phyloP scores from a whole-genome alignment of 2,329 filamentous ascomycete species.

The Aspergillus aculeatus region DNA sequence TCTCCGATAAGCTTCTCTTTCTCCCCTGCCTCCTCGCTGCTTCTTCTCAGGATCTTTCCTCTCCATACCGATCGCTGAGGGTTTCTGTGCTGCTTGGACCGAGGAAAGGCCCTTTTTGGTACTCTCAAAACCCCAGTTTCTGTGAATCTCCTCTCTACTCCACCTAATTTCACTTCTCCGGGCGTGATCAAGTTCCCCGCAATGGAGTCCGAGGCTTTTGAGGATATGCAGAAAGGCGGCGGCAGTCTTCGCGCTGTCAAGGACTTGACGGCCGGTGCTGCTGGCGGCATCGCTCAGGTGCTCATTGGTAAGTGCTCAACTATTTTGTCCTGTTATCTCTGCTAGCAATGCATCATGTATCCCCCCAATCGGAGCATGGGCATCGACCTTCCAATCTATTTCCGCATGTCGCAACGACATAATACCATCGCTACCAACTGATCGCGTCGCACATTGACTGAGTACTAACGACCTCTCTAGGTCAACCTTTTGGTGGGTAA shows the following conservation, averaged over 20 bases:
- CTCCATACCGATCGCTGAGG: background rate
- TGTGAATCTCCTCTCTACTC: background rate
- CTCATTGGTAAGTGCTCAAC: conserved; percentile 69
- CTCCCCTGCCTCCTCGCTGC: background rate
- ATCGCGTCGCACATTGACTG: background rate
- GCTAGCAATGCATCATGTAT: background rate
- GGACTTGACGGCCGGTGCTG: conserved; percentile 87
- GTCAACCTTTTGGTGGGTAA: conserved; percentile 64
- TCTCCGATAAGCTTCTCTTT: conserved; percentile 5
- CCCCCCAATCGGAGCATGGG: background rate
- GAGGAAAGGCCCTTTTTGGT: background rate
- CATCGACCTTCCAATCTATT: background rate
- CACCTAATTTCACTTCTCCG: background rate
- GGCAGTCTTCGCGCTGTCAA: conserved; percentile 66
- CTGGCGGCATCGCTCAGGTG: conserved; percentile 90
- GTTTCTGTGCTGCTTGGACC: background rate
- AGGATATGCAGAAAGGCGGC: conserved; percentile 38
- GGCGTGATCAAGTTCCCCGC: background rate
- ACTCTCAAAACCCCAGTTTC: background rate
- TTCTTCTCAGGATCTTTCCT: conserved; percentile 9
- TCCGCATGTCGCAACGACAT: background rate
- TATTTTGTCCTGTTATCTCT: conserved; percentile 9
- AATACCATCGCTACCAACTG: background rate
- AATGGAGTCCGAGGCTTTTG: conserved; percentile 38
- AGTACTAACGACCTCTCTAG: conserved; percentile 41